Evolutionary conservation across 345 rosid genomes (phyloP), one percentile per base, ranked within the genome.

Genomic region (Viola odorata): DNA sequence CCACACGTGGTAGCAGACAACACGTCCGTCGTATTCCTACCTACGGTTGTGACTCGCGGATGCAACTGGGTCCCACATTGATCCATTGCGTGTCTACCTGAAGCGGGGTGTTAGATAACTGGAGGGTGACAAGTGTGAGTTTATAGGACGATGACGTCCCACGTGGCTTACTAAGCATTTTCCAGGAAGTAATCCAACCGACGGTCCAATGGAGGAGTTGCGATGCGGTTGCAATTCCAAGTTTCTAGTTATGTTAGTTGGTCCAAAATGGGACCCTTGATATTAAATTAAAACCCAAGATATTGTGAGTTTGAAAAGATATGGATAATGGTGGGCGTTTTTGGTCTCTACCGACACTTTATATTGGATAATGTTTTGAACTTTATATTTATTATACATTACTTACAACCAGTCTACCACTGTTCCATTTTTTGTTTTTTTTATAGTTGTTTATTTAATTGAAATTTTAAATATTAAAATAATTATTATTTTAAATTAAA

Each of bases 211-310:
- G 3, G 0, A n/a, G 42, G 41, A n/a, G n/a, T n/a, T n/a, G n/a
- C n/a, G 0, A 1, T 4, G 8, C 8, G 12, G n/a, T 6, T 6
- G 12, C 3, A 0, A 6, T 50, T 13, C 56, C 47, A 12, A 8
- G 3, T 13, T 41, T 32, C 1, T 13, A 62, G 66, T 62, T 62
- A 51, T 12, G 66, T 52, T 52, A 32, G 58, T 62, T 62, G 58
- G 42, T 41, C 42, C 9, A 13, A 32, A 4, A n/a, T 8, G 50
- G 15, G 58, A 51, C 16, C 50, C 37, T 2, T 4, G 3, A 11
- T 8, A 48, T 3, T 48, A 9, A 47, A 13, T 37, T 37, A 32
- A 2, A 12, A 45, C 7, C 5, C 8, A 40, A 23, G 6, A 17
- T 36, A 13, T 13, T 11, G 12, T 9, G 12, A 11, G 12, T 9